A percentile compares a stretch with the other conserved stretches of the same genome.
Evolutionary conservation across 2,329 filamentous ascomycete genomes (phyloP).

Genomic region (Fusarium sp.): DNA sequence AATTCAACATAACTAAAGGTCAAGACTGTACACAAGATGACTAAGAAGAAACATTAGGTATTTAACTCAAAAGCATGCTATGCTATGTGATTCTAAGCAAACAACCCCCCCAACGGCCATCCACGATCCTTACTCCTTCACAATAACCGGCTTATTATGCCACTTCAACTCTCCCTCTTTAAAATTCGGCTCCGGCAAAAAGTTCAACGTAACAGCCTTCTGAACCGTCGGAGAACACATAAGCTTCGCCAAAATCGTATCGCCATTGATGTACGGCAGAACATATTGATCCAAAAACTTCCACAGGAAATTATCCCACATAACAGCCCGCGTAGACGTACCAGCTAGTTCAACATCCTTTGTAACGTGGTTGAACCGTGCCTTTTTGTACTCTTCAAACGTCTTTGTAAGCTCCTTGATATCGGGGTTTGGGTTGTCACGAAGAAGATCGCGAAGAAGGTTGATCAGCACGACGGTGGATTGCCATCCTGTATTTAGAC

Average conservation of each 20-base stretch:
- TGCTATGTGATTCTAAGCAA: neutral
- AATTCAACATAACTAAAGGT: rapidly evolving
- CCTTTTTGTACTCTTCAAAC: slow-evolving; percentile 18
- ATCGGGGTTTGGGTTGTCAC: neutral
- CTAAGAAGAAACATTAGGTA: neutral
- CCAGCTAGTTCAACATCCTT: slow-evolving; percentile 24
- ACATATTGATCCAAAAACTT: slow-evolving; percentile 28
- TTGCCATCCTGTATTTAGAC: slow-evolving; percentile 37
- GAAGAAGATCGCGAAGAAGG: slow-evolving; percentile 8
- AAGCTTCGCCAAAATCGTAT: slow-evolving; percentile 24
- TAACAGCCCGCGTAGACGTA: slow-evolving; percentile 17
- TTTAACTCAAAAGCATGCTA: neutral
- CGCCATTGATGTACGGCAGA: slow-evolving; percentile 27
- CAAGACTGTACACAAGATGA: rapidly evolving
- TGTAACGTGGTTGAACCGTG: neutral
- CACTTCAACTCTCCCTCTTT: slow-evolving; percentile 22
- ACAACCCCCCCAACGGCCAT: rapidly evolving
- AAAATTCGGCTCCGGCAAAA: slow-evolving; percentile 27
- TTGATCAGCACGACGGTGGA: slow-evolving; percentile 26
- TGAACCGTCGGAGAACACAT: slow-evolving; percentile 28
- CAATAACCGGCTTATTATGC: slow-evolving; percentile 15
- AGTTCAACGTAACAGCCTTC: slow-evolving; percentile 25
- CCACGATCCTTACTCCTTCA: neutral
- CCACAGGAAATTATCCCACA: slow-evolving; percentile 30
- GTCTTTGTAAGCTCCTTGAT: neutral